Evolutionary conservation across 805 yeast genomes (phyloP).

Genomic region (Isabelozyma heimii): DNA sequence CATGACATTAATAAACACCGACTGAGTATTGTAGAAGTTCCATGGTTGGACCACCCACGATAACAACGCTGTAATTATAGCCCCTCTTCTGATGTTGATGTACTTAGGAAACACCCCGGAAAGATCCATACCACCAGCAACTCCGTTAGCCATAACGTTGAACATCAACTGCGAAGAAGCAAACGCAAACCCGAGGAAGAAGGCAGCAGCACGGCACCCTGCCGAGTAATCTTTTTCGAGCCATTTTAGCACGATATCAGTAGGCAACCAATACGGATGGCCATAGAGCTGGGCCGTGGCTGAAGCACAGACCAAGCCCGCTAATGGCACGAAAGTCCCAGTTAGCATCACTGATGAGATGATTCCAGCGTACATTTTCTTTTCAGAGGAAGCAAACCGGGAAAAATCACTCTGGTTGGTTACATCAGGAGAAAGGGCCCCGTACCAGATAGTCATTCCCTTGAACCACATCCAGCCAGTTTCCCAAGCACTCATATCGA

Average conservation of each 20-base stretch:
- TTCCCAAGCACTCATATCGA: slow-evolving; percentile 18
- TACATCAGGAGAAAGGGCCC: slow-evolving; percentile 8
- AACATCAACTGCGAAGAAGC: slow-evolving; percentile 33
- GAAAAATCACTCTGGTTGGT: slow-evolving; percentile 53
- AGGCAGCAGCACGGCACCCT: slow-evolving; percentile 50
- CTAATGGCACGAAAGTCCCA: slow-evolving; percentile 9
- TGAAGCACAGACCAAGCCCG: slow-evolving; percentile 71
- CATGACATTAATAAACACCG: slow-evolving; percentile 32
- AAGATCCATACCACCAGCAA: slow-evolving; percentile 48
- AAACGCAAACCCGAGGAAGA: slow-evolving; percentile 53
- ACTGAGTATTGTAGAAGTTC: slow-evolving; percentile 33
- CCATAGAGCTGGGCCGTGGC: slow-evolving; percentile 64
- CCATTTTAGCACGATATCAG: slow-evolving; percentile 6
- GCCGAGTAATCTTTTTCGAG: slow-evolving; percentile 4
- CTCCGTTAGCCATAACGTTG: slow-evolving; percentile 39
- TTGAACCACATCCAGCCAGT: slow-evolving; percentile 38
- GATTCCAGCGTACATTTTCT: slow-evolving; percentile 44
- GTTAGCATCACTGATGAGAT: slow-evolving; percentile 61
- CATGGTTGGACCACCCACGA: slow-evolving; percentile 40
- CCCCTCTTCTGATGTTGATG: slow-evolving; percentile 44
- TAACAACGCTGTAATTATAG: slow-evolving; percentile 23
- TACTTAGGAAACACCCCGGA: slow-evolving; percentile 44
- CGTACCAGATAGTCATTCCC: slow-evolving; percentile 35
- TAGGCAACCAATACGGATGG: slow-evolving; percentile 70
- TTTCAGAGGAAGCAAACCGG: slow-evolving; percentile 54